These are phyloP conservation scores for Phytophthora pini DNA, from an alignment of 352 stramenopile genomes.

Conservation along the genomic window DNA sequence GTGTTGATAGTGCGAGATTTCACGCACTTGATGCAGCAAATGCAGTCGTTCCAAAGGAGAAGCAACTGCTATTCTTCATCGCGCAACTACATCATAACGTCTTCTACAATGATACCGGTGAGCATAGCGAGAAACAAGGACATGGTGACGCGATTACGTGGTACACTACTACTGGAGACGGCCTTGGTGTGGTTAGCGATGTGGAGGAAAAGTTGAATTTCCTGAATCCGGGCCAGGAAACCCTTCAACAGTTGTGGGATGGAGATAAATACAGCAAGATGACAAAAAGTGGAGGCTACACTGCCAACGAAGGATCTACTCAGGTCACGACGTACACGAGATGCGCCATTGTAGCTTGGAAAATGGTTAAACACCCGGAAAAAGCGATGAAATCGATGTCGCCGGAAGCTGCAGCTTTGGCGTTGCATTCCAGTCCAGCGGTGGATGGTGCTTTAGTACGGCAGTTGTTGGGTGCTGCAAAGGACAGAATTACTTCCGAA, in stretches of 20 bases:
- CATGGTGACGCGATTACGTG: background rate
- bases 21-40: constrained; percentile 27
- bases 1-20: constrained; percentile 31
- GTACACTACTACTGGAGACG: background rate
- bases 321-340: constrained; percentile 1
- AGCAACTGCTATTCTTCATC: constrained; percentile 29
- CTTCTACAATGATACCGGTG: background rate
- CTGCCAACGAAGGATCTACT: constrained; percentile 1
- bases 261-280: background rate
- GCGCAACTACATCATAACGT: background rate
- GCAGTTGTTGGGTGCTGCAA: background rate
- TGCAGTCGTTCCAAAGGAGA: constrained; percentile 1
- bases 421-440: background rate
- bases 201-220: constrained; percentile 2
- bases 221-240: constrained; percentile 1
- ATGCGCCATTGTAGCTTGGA: constrained; percentile 4
- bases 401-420: background rate
- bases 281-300: background rate
- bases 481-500: background rate
- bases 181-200: background rate
- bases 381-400: constrained; percentile 6
- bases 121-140: background rate
- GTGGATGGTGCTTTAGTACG: background rate
- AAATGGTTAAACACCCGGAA: background rate
- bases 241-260: background rate